Base-by-base conservation (phyloP, 2,329 filamentous ascomycete genomes). In the Cladorrhinum sp. region DNA sequence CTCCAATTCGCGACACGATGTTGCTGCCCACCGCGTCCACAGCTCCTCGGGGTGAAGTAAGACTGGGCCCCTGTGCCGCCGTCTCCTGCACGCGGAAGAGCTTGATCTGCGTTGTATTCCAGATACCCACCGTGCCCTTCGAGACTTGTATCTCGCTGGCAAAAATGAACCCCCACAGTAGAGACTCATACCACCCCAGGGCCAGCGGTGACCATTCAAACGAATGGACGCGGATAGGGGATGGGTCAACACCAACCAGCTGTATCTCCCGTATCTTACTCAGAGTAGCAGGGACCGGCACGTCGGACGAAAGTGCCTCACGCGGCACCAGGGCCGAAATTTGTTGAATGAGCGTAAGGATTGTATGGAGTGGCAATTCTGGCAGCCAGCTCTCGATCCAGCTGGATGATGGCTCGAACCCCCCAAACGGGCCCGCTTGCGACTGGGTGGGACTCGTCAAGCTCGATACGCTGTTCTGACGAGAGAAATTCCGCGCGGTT, bases 341-440 rank as follows among this genome's bases (percentile, higher is more conserved):
- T 69, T 89, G 86, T 65, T 87, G 83, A 58, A 96, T 91, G 10
- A 95, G 76, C 3, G 87, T 90, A 24, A 97, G 79, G 52, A 92
- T 87, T 0, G 92, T 96, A 74, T 97, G 93, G 1, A 98, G 82
- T 1, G 93, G 92, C 27, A 97, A 80, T 69, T 96, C 90, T 0
- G 91, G 90, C n/a, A 97, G 84, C 93, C 93, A 98, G 58, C 85
- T 89, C 67, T 97, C 92, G 65, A 98, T 91, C 93, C 95, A 98
- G 59, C 86, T 79, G 6, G 88, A 78, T 4, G 91, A 91, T 2
- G 93, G 92, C 65, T 88, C 87, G 71, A 98, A 98, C 20, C 77
- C 81, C 50, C 83, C 83, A 71, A 98, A 98, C 20, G 77, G 81
- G 50, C 83, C 83, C 36, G 77, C 78, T 10, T 81, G 76, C 1